Evolutionary conservation across 1,284 basidiomycete species (phyloP), one percentile per base, ranked within the genome.

Genomic region (Papiliotrema flavescens): DNA sequence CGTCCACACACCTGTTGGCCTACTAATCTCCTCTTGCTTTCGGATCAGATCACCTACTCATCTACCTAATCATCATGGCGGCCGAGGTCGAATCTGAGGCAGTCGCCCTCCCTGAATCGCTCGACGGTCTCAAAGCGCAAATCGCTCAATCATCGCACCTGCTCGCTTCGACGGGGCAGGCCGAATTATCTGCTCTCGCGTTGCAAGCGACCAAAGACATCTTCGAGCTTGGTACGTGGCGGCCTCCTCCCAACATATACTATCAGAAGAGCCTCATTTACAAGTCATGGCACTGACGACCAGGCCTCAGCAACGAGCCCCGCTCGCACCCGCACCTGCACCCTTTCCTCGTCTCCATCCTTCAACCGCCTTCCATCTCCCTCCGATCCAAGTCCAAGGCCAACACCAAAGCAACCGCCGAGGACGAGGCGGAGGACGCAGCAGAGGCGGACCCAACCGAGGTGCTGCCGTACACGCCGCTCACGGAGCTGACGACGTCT

Each of bases 401-500:
- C 28, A 69, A 37, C n/a, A 32, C 49, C 20, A 49, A 44, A 51
- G 49, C 41, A 40, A 63, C 67, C 58, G 61, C 63, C 7, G 11
- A 24, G n/a, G 22, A 45, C 56, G 65, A 23, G 63, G 60, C 49
- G 14, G 41, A 35, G 37, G n/a, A n/a, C n/a, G n/a, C n/a, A n/a
- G n/a, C n/a, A n/a, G 72, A 41, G 69, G 72, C 55, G 24, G 56
- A 68, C 63, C 47, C 76, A 63, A 54, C 70, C 69, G 39, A 69
- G n/a, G 64, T 79, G 19, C 80, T 90, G 47, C 76, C 82, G 42
- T 79, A 81, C 46, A 95, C 93, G 0, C 90, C 91, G 3, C 77
- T 97, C 2, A 77, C 83, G 2, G 83, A 83, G 49, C 82, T 98
- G 20, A 87, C 86, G 56, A 80, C 85, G 13, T 84, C 90, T n/a